Evolutionary conservation across 2,329 filamentous ascomycete species (phyloP).

Genomic region (Colletotrichum coccodes): DNA sequence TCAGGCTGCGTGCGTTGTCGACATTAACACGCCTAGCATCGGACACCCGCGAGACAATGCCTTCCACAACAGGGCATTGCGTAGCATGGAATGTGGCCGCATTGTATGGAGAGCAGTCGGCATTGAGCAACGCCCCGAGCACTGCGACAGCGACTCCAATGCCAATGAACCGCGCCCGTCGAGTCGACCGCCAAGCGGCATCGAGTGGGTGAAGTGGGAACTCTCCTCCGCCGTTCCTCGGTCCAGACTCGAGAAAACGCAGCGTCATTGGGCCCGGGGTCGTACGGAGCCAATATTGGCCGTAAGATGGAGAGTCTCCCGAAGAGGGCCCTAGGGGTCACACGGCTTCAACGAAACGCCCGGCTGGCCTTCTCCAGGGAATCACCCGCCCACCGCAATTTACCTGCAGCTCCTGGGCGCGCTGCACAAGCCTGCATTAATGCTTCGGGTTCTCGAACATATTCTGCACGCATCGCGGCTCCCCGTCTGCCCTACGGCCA

Average conservation of each 20-base stretch:
- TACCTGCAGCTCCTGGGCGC: slow-evolving; percentile 12
- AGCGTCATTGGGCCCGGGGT: slow-evolving; percentile 7
- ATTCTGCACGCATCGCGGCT: not conserved
- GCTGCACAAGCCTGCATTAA: slow-evolving; percentile 14
- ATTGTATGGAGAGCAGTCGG: slow-evolving; percentile 21
- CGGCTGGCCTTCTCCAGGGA: slow-evolving; percentile 14
- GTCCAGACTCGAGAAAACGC: slow-evolving; percentile 19
- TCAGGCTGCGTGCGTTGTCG: slow-evolving; percentile 13
- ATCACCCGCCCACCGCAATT: slow-evolving; percentile 26
- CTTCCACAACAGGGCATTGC: slow-evolving; percentile 6
- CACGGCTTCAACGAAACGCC: not conserved
- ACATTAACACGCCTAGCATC: not conserved
- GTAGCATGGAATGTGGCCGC: slow-evolving; percentile 23
- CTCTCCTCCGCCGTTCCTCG: slow-evolving; percentile 11
- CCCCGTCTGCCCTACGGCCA: not conserved
- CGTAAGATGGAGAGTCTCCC: not conserved
- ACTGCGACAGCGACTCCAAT: slow-evolving; percentile 24
- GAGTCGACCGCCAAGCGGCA: slow-evolving; percentile 18
- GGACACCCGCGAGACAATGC: not conserved
- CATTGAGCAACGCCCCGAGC: slow-evolving; percentile 20
- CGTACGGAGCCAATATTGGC: slow-evolving; percentile 24
- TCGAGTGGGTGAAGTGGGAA: slow-evolving; percentile 11
- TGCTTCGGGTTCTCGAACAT: slow-evolving; percentile 2
- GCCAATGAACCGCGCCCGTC: slow-evolving; percentile 16
- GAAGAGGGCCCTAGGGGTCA: not conserved